phyloP scores from a whole-genome alignment of 1,284 basidiomycete genomes.

The Heterobasidion parviporum region DNA sequence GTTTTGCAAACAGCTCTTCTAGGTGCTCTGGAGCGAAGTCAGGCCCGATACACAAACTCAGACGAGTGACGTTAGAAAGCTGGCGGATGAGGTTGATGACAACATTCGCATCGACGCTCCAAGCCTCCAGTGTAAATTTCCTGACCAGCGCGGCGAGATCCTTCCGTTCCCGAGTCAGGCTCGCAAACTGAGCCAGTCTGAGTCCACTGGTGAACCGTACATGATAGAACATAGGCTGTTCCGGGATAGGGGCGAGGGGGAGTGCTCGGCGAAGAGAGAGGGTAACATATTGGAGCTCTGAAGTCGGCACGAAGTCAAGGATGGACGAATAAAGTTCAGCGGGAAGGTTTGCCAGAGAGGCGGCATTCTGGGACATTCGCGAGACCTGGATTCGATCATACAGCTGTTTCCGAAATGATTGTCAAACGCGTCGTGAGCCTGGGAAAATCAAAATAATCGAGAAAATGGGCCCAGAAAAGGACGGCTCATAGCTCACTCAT shows the following conservation, averaged over 20 bases:
- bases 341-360: slow-evolving; percentile 28
- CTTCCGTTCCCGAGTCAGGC: slow-evolving; percentile 32
- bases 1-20: slow-evolving; percentile 42
- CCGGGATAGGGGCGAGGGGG: slow-evolving; percentile 44
- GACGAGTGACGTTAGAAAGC: slow-evolving; percentile 34
- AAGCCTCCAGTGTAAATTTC: slow-evolving; percentile 42
- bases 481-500: too few relatives aligned
- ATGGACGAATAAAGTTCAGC: slow-evolving; percentile 52
- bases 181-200: slow-evolving; percentile 39
- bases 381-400: background rate
- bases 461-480: too few relatives aligned
- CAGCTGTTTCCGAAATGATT: too few relatives aligned
- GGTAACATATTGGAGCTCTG: slow-evolving; percentile 31
- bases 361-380: background rate
- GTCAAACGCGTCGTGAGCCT: too few relatives aligned
- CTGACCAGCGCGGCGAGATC: slow-evolving; percentile 31
- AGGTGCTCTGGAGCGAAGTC: slow-evolving; percentile 60
- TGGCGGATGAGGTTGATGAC: slow-evolving; percentile 47
- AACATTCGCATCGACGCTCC: slow-evolving; percentile 56
- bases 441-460: too few relatives aligned
- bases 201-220: slow-evolving; percentile 35
- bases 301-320: slow-evolving; percentile 32
- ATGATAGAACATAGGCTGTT: slow-evolving; percentile 37
- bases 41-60: slow-evolving; percentile 53
- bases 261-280: slow-evolving; percentile 48